Percentiles rank a stretch among this genome's conserved stretches.
phyloP scores from a whole-genome alignment of 2,329 filamentous ascomycete species.

The Leptodontidium sp. region DNA sequence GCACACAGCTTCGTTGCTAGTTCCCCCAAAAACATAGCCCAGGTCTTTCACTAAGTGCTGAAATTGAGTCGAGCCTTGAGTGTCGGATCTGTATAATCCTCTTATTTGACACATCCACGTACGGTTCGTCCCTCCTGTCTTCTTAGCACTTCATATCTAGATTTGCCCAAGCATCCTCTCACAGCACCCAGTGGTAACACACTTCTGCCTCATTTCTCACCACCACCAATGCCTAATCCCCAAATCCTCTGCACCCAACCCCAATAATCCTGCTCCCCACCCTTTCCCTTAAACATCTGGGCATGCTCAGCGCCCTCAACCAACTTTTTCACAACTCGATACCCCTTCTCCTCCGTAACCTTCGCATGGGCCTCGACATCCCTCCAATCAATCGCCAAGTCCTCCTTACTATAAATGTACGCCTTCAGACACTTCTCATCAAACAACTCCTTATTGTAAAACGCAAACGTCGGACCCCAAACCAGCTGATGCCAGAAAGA shows the following conservation, averaged over 20 bases:
- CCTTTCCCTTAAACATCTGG: constrained; percentile 40
- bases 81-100: too few species aligned
- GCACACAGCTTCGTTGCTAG: too few species aligned
- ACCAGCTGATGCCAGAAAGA: constrained; percentile 42
- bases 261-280: constrained; percentile 42
- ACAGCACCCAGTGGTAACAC: not conserved
- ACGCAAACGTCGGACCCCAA: constrained; percentile 36
- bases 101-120: too few species aligned
- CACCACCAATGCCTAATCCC: constrained; percentile 26
- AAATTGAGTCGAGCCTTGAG: too few species aligned
- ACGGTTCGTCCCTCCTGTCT: too few species aligned
- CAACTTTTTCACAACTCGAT: constrained; percentile 35
- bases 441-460: constrained; percentile 35
- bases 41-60: too few species aligned
- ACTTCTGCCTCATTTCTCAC: not conserved
- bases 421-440: constrained; percentile 28
- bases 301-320: constrained; percentile 40
- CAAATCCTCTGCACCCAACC: constrained; percentile 38
- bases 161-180: too few species aligned
- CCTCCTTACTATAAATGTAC: constrained; percentile 45
- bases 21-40: too few species aligned
- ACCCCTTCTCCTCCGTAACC: constrained; percentile 35
- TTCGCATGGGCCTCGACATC: constrained; percentile 39
- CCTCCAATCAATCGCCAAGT: constrained; percentile 38
- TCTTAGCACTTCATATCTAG: too few species aligned